phyloP scores from a whole-genome alignment of 2,329 filamentous ascomycete species.

The Clarireedia sp. region DNA sequence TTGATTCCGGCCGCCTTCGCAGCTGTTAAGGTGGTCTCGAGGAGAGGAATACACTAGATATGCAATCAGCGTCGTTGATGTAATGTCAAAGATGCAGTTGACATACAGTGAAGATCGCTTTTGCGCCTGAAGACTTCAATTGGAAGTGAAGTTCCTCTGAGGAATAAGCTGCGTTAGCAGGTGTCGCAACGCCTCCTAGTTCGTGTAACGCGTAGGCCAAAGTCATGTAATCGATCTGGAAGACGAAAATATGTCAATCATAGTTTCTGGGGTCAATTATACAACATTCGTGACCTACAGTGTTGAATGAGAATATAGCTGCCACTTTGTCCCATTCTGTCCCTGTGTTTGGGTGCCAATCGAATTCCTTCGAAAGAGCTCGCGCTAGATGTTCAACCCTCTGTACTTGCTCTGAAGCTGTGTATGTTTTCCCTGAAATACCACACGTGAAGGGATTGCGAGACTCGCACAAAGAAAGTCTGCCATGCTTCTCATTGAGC shows the following conservation, averaged over 20 bases:
- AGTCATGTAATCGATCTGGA: conserved; percentile 65
- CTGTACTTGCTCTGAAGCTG: conserved; percentile 52
- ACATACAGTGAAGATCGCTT: conserved; percentile 63
- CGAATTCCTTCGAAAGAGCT: conserved; percentile 61
- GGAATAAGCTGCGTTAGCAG: conserved; percentile 82
- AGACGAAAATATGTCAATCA: background rate
- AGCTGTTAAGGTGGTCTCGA: conserved; percentile 59
- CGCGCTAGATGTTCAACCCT: conserved; percentile 61
- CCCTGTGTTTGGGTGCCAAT: conserved; percentile 61
- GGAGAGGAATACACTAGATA: conserved; percentile 49
- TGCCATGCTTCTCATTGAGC: conserved; percentile 62
- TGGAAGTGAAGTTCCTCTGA: conserved; percentile 76
- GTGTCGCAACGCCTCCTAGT: conserved; percentile 65
- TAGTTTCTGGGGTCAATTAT: background rate
- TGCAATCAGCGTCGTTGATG: background rate
- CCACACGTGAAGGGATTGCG: conserved; percentile 70
- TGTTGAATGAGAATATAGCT: conserved; percentile 71
- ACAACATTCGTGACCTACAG: conserved; percentile 39
- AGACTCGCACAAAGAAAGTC: conserved; percentile 54
- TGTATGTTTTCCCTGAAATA: conserved; percentile 60
- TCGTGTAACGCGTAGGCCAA: conserved; percentile 67
- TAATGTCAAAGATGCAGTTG: conserved; percentile 34
- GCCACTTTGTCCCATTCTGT: conserved; percentile 77
- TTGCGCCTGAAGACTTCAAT: conserved; percentile 67
- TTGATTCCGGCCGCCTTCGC: conserved; percentile 62